phyloP scores from a whole-genome alignment of 1,139 yeast genomes.

The Magnusiomyces sp. region DNA sequence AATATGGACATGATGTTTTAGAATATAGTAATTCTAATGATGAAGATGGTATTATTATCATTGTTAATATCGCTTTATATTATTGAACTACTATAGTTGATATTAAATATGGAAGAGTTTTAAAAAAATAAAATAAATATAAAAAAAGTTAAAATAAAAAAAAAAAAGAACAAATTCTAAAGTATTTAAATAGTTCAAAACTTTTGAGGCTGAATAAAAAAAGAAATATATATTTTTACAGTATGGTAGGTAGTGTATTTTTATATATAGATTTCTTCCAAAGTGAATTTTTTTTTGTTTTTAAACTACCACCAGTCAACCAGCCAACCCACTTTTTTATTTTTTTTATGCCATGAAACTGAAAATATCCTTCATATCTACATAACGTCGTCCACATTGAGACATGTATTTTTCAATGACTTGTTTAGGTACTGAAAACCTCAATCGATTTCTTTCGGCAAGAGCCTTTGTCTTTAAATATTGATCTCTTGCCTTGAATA shows the following conservation, averaged over 20 bases:
- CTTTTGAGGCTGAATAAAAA: not conserved
- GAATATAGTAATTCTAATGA: not conserved
- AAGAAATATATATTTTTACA: too few species aligned
- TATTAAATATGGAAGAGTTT: not conserved
- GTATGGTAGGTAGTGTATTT: too few species aligned
- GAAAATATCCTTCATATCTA: conserved; percentile 77
- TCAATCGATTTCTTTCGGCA: conserved; percentile 68
- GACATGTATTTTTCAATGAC: conserved; percentile 67
- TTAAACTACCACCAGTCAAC: not conserved
- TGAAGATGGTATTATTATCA: not conserved
- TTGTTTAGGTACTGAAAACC: conserved; percentile 49
- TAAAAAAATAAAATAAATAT: not conserved
- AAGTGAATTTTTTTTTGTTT: not conserved
- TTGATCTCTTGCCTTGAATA: conserved; percentile 12
- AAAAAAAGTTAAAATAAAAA: not conserved
- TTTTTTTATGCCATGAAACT: too few species aligned
- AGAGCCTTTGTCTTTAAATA: conserved; percentile 43
- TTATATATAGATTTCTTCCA: too few species aligned
- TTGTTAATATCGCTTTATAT: too few species aligned
- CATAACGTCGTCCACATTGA: conserved; percentile 87
- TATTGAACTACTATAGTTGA: too few species aligned
- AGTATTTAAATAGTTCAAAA: not conserved
- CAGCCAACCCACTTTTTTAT: not conserved
- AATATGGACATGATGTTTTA: conserved; percentile 2
- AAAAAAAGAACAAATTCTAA: not conserved